Conservation (phyloP, 2,329 filamentous ascomycete species). For the Nemania sp. region DNA sequence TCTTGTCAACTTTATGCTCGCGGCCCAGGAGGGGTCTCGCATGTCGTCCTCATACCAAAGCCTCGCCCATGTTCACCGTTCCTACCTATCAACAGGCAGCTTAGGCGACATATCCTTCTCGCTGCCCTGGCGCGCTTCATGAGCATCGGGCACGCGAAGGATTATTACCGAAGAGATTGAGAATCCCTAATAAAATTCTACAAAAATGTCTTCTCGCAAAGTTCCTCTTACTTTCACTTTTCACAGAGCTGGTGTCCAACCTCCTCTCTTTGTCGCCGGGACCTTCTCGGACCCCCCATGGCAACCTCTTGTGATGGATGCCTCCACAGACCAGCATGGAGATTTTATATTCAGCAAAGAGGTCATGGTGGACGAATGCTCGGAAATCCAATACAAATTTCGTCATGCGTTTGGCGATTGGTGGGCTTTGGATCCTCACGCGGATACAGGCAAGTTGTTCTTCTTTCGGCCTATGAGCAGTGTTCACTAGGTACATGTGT, state of each 20-base stretch:
- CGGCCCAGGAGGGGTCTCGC: too few relatives aligned
- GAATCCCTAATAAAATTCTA: slow-evolving; percentile 14
- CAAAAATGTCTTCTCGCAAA: slow-evolving; percentile 42
- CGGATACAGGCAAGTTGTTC: slow-evolving; percentile 56
- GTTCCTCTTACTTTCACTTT: slow-evolving; percentile 63
- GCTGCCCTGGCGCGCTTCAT: too few relatives aligned
- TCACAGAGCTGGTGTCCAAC: slow-evolving; percentile 59
- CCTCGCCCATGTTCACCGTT: too few relatives aligned
- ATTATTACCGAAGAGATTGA: slow-evolving; percentile 18
- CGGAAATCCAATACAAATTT: slow-evolving; percentile 75
- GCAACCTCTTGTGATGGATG: slow-evolving; percentile 68
- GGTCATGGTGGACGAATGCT: slow-evolving; percentile 57
- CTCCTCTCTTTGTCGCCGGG: slow-evolving; percentile 72
- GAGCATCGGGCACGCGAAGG: too few relatives aligned
- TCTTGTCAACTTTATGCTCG: too few relatives aligned
- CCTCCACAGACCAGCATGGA: slow-evolving; percentile 52
- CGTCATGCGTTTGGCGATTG: slow-evolving; percentile 67
- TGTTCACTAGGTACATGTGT: neutral
- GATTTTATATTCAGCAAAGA: slow-evolving; percentile 61
- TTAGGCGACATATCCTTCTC: too few relatives aligned
- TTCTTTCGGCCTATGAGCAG: neutral
- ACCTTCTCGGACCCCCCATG: slow-evolving; percentile 70
- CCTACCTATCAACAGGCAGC: too few relatives aligned
- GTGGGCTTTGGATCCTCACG: slow-evolving; percentile 69
- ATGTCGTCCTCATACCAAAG: too few relatives aligned